Evolutionary conservation across 2,329 filamentous ascomycete species (phyloP).

Genomic region (Helotiales sp.): DNA sequence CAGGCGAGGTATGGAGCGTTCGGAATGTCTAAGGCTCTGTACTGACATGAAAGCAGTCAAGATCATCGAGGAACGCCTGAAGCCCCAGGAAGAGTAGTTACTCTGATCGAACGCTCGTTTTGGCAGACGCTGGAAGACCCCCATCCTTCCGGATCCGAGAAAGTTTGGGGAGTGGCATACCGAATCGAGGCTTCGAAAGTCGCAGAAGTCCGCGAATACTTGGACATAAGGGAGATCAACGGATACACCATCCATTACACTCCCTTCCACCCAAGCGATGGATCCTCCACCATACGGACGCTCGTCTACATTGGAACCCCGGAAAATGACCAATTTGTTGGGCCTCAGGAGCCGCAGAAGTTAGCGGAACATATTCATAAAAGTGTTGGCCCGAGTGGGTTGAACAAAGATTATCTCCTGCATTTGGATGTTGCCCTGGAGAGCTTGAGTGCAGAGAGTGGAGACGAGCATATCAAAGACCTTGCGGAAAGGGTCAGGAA

Average conservation of each 20-base stretch:
- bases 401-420: conserved; percentile 89
- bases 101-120: conserved; percentile 81
- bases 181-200: conserved; percentile 76
- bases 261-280: conserved; percentile 69
- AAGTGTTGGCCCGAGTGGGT: conserved; percentile 82
- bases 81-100: conserved; percentile 88
- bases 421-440: conserved; percentile 76
- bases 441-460: conserved; percentile 74
- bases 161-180: conserved; percentile 92
- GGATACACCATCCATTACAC: conserved; percentile 95
- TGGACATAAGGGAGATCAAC: conserved; percentile 97
- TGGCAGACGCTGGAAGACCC: conserved; percentile 79
- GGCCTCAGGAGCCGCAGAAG: conserved; percentile 76
- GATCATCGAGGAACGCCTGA: conserved; percentile 93
- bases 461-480: conserved; percentile 84
- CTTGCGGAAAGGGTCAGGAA: conserved; percentile 73
- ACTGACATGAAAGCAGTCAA: conserved; percentile 60
- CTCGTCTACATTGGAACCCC: conserved; percentile 96
- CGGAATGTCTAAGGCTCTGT: conserved; percentile 9
- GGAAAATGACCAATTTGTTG: conserved; percentile 89
- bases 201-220: conserved; percentile 82
- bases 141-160: conserved; percentile 64
- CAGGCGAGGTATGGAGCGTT: conserved; percentile 44
- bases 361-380: conserved; percentile 81
- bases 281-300: conserved; percentile 51